phyloP scores from a whole-genome alignment of 805 yeast genomes.

The Kurtzmaniella cleridarum region DNA sequence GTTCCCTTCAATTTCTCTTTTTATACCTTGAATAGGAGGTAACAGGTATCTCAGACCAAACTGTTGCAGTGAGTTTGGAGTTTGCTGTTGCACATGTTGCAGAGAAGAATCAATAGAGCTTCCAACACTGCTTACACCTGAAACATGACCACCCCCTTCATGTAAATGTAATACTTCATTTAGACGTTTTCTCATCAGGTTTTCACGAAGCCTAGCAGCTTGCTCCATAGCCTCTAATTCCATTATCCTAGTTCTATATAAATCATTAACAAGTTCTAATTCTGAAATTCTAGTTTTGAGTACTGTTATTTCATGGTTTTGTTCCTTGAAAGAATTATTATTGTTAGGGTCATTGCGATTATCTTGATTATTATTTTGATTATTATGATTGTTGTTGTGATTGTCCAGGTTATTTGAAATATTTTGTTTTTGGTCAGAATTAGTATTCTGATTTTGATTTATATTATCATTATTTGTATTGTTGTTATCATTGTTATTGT shows the following conservation, averaged over 20 bases:
- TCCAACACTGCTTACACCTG: slow-evolving; percentile 1
- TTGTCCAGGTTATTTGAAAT: slow-evolving; percentile 1
- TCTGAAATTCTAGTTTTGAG: slow-evolving; percentile 79
- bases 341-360: slow-evolving; percentile 9
- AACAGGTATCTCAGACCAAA: slow-evolving; percentile 1
- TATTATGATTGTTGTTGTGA: slow-evolving; percentile 7
- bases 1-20: slow-evolving; percentile 1
- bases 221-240: slow-evolving; percentile 72
- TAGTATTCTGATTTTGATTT: slow-evolving; percentile 1
- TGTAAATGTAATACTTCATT: slow-evolving; percentile 37
- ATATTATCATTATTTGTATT: slow-evolving; percentile 5
- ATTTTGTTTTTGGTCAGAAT: slow-evolving; percentile 7
- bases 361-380: slow-evolving; percentile 7
- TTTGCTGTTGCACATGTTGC: background rate
- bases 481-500: slow-evolving; percentile 7
- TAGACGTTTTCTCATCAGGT: slow-evolving; percentile 41
- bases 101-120: background rate
- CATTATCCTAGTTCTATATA: slow-evolving; percentile 74
- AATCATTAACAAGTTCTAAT: slow-evolving; percentile 83
- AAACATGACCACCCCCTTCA: slow-evolving; percentile 9
- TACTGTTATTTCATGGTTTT: slow-evolving; percentile 27
- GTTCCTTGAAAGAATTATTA: slow-evolving; percentile 3
- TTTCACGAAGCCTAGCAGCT: slow-evolving; percentile 48
- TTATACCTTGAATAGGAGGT: slow-evolving; percentile 3
- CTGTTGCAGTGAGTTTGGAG: slow-evolving; percentile 1